Conservation (phyloP, 31 red algal genomes). For the Asparagopsis taxiformis region DNA sequence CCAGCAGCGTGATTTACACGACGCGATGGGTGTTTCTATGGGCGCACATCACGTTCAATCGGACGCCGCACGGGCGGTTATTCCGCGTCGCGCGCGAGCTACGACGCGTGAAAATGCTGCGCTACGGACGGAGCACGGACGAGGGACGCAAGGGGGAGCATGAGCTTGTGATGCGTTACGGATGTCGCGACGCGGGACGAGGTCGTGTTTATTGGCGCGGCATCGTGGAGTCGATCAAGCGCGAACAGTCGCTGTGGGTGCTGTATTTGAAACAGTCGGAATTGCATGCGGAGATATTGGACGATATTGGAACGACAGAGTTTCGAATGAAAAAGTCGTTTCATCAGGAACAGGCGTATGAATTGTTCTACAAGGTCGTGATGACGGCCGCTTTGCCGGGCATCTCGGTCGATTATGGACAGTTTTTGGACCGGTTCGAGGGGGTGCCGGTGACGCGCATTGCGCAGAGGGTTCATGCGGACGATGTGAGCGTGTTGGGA, state of each 20-base stretch:
- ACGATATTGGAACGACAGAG: constrained; percentile 10
- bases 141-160: neutral
- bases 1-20: constrained; percentile 5
- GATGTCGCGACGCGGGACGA: neutral
- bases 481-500: constrained; percentile 1
- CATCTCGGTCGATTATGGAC: neutral
- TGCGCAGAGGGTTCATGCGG: neutral
- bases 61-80: neutral
- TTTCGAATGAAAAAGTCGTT: neutral
- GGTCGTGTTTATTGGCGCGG: constrained; percentile 21
- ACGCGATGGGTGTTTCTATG: constrained; percentile 9
- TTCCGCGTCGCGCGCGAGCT: constrained; percentile 6
- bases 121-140: constrained; percentile 13
- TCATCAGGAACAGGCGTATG: neutral
- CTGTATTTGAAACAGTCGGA: neutral
- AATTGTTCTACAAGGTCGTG: constrained; percentile 10
- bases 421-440: constrained; percentile 7
- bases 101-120: neutral
- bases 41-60: neutral
- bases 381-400: neutral
- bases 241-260: neutral
- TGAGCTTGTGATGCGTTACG: constrained; percentile 14
- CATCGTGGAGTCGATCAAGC: neutral
- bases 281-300: constrained; percentile 6
- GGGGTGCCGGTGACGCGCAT: neutral